phyloP scores from a whole-genome alignment of 805 yeast species.

The Barnettozyma botsteinii region DNA sequence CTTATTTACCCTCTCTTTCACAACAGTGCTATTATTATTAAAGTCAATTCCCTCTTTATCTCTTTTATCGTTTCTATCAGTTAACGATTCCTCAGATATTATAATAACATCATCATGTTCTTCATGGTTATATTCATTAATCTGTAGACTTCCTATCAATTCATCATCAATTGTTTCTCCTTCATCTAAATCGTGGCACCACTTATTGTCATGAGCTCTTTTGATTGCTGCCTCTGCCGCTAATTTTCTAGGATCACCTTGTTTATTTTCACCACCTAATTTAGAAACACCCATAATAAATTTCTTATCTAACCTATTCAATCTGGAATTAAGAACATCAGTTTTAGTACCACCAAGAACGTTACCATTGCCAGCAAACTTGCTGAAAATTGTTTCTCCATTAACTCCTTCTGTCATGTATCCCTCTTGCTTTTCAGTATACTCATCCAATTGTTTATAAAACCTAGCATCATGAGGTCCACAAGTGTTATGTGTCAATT shows the following conservation, averaged over 20 bases:
- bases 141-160: constrained; percentile 26
- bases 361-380: constrained; percentile 14
- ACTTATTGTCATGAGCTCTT: constrained; percentile 45
- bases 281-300: constrained; percentile 15
- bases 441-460: constrained; percentile 56
- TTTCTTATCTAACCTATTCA: constrained; percentile 28
- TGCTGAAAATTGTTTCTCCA: constrained; percentile 4
- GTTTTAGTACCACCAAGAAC: constrained; percentile 11
- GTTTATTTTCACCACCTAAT: constrained; percentile 12
- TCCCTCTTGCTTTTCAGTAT: constrained; percentile 34
- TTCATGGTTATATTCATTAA: background rate
- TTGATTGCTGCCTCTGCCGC: constrained; percentile 59
- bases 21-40: no score
- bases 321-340: constrained; percentile 28
- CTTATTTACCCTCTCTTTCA: background rate
- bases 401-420: constrained; percentile 33
- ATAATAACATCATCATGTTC: background rate
- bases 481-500: constrained; percentile 68
- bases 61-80: no score
- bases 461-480: constrained; percentile 81
- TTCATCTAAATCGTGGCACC: constrained; percentile 34
- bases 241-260: constrained; percentile 33
- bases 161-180: constrained; percentile 38
- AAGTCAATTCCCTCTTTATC: no score
- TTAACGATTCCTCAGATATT: background rate